Percentiles rank a stretch among this genome's conserved stretches.
phyloP scores from a whole-genome alignment of 2,329 filamentous ascomycete species.

The Venturia effusa region DNA sequence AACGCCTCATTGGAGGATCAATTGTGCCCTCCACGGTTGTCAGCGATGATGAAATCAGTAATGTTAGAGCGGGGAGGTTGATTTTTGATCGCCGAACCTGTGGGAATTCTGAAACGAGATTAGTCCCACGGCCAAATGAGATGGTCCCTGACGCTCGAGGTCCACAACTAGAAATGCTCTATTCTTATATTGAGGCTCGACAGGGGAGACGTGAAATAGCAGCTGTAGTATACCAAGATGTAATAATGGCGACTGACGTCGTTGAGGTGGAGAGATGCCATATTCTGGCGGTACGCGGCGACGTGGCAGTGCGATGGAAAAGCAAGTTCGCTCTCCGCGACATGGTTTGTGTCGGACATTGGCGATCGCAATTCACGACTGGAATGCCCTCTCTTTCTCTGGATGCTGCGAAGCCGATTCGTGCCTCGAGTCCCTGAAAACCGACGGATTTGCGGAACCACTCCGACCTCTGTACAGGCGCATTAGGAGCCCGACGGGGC shows the following conservation, averaged over 20 bases:
- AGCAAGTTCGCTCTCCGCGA: background rate
- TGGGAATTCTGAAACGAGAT: background rate
- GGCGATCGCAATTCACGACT: background rate
- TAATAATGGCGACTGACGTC: background rate
- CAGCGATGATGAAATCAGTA: background rate
- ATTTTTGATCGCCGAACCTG: background rate
- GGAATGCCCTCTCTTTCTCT: background rate
- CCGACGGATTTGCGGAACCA: no score
- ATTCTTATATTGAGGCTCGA: background rate
- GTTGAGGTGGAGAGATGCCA: background rate
- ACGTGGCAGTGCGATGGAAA: background rate
- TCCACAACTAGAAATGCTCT: background rate
- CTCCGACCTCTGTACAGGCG: no score
- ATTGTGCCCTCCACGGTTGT: background rate
- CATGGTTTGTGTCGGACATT: background rate
- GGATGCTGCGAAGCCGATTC: no score
- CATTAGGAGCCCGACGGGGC: no score
- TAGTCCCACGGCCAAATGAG: background rate
- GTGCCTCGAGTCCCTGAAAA: no score
- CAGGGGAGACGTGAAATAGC: background rate
- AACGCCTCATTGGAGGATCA: background rate
- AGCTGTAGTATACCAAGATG: background rate
- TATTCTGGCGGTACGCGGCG: background rate
- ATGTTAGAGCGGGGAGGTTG: background rate
- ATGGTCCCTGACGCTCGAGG: background rate